These are phyloP conservation scores for Tetracladium marchalianum DNA, from an alignment of 495 filamentous ascomycete genomes.

Conservation along the genomic window DNA sequence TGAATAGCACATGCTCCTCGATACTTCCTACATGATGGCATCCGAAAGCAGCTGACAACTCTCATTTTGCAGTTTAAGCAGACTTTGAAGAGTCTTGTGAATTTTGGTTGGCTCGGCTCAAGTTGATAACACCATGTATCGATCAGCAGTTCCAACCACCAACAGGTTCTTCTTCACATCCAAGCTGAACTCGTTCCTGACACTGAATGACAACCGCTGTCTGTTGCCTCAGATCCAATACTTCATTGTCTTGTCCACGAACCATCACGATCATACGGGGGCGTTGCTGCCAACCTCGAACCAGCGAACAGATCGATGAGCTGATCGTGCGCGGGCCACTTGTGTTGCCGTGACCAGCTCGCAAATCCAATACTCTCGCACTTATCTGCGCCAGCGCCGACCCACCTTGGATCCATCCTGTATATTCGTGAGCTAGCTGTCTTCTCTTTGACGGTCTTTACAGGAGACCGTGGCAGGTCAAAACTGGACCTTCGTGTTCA, in stretches of 20 bases:
- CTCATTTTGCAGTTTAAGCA: slow-evolving; percentile 84
- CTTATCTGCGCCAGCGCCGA: slow-evolving; percentile 80
- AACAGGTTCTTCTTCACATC: slow-evolving; percentile 71
- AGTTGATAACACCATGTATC: slow-evolving; percentile 80
- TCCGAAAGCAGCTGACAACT: slow-evolving; percentile 79
- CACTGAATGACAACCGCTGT: slow-evolving; percentile 55
- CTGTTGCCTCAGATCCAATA: slow-evolving; percentile 77
- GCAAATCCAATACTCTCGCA: slow-evolving; percentile 67
- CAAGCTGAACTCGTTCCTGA: slow-evolving; percentile 72
- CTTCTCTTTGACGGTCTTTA: slow-evolving; percentile 29
- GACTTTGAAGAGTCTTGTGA: slow-evolving; percentile 75
- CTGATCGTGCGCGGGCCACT: slow-evolving; percentile 68
- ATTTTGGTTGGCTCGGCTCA: slow-evolving; percentile 67
- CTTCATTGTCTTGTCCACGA: slow-evolving; percentile 93
- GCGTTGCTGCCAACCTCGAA: slow-evolving; percentile 44
- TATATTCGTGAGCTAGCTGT: slow-evolving; percentile 1
- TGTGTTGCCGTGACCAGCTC: slow-evolving; percentile 39
- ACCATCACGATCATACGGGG: slow-evolving; percentile 70
- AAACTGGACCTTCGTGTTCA: slow-evolving; percentile 64
- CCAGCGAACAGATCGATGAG: slow-evolving; percentile 75
- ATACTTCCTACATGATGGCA: slow-evolving; percentile 72
- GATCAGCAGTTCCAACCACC: slow-evolving; percentile 76
- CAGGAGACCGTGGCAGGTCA: slow-evolving; percentile 74
- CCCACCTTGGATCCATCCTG: slow-evolving; percentile 60
- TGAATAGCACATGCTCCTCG: slow-evolving; percentile 86